Percentiles rank a stretch among this genome's conserved stretches.
Evolutionary conservation across 371 early-diverging fungal genomes (phyloP).

Genomic region (Apophysomyces ossiformis): DNA sequence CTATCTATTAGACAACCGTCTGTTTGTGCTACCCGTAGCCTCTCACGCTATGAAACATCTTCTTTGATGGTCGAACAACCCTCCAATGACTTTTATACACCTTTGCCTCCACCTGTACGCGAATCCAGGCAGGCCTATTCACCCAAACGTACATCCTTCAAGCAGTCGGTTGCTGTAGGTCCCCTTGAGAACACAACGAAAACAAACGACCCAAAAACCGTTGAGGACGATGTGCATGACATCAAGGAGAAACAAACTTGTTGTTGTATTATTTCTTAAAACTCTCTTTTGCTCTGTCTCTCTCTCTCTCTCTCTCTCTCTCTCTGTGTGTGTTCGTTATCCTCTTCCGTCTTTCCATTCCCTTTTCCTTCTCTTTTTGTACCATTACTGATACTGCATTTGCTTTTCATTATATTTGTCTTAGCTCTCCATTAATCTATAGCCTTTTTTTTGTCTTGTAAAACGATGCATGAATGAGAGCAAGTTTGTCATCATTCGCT

Average conservation of each 20-base stretch:
- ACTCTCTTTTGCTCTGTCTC: too few species aligned
- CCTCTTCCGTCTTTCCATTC: not conserved
- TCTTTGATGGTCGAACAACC: too few species aligned
- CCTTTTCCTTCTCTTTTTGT: not conserved
- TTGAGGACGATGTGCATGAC: not conserved
- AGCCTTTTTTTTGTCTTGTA: too few species aligned
- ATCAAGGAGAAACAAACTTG: not conserved
- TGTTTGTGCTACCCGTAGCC: not conserved
- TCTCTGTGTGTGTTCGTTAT: too few species aligned
- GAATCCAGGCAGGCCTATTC: not conserved
- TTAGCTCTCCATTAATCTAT: not conserved
- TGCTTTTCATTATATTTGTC: not conserved
- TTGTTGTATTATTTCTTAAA: constrained; percentile 6
- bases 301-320: too few species aligned
- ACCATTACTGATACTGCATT: not conserved
- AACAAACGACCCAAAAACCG: not conserved
- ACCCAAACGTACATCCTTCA: not conserved
- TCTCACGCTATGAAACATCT: not conserved
- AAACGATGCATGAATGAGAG: too few species aligned
- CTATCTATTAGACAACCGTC: too few species aligned
- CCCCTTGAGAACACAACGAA: not conserved
- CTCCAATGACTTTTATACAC: not conserved
- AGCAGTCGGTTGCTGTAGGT: not conserved
- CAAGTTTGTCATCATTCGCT: too few species aligned
- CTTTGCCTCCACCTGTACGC: not conserved